Base-by-base conservation (phyloP, 192 early-diverging fungal genomes). In the Ambispora gerdemannii region DNA sequence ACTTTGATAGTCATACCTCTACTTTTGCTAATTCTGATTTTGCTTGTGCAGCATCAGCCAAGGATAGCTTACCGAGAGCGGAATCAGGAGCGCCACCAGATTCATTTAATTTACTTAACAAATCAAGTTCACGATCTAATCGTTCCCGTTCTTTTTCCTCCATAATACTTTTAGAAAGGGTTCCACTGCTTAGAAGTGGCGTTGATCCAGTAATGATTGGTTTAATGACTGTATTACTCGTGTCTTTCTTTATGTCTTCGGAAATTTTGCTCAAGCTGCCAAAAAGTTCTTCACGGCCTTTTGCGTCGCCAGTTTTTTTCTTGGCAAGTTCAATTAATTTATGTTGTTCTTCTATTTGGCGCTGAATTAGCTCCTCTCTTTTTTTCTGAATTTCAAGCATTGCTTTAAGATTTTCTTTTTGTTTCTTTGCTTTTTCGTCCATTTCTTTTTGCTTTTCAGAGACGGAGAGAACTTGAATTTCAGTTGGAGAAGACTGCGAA, bases 321-420 rank as follows among this genome's bases (percentile, higher is more conserved):
- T 77, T 77, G 4, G 76, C 77, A 17, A 85, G 56, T 49, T 82
- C 81, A 75, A 90, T 59, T 8, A 90, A 70, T 52, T 76, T 49
- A 50, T 88, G 89, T 66, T 89, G 84, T 53, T 84, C 82, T 32
- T 89, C 84, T n/a, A 89, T 80, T 55, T 90, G 86, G 17, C 78
- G 76, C 17, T 82, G 77, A 20, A 87, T 78, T 10, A 89, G 73
- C 11, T 80, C 76, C 22, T 82, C 82, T 73, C 84, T 85, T 67
- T 89, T 78, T 53, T 82, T 83, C 68, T 87, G 83, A 38, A 83
- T 70, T 49, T 87, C 82, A 31, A 77, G 67, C 61, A 83, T 74
- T 1, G 78, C 71, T 63, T 82, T 79, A 60, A 82, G 78, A 56
- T 68, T 78, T 27, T 82, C 83, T 61, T 78, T 79, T 53, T 81